Evolutionary conservation across 352 stramenopile species (phyloP), one percentile per base, ranked within the genome.

Genomic region (Globisporangium irregulare): DNA sequence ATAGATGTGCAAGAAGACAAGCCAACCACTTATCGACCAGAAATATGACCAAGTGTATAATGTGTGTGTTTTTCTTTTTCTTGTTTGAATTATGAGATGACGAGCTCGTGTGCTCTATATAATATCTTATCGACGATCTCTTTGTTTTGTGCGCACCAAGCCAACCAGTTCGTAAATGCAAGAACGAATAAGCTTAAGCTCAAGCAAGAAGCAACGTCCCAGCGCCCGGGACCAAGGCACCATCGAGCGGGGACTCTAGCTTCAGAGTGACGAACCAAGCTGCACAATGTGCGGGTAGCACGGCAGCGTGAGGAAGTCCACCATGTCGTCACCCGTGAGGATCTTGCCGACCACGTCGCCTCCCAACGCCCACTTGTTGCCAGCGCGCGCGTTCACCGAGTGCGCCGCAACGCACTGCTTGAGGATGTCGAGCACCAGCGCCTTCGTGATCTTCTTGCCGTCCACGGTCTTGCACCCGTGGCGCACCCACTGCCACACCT

Each of bases 401-500:
- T 81, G 84, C 43, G 79, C 78, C 70, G 82, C 78, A 27, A 92
- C 81, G 62, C 82, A 90, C 60, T 91, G 73, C 56, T 78, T 73
- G 38, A 94, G 66, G 56, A 92, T 92, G 36, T 79, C 69, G 29
- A 83, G 73, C 58, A 94, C 82, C 54, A 87, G 71, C 36, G 58
- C 60, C 71, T 94, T 94, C 55, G 84, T 92, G 59, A 94, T 74
- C 4, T 59, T 70, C 74, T 82, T 84, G 56, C 81, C 83, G 36
- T 94, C 82, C 4, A 83, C 80, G 9, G 84, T 91, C 76, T 86
- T 88, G 58, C 78, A 80, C 43, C 69, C 70, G 69, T 95, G 87
- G 38, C 76, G 86, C 25, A 92, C 80, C 93, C 92, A 98, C 76
- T 98, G 91, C 94, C 93, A 98, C 70, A 98, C 95, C 70, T 98